Evolutionary conservation across 352 stramenopile genomes (phyloP), one percentile per base, ranked within the genome.

Genomic region (Pythium plurisporium): DNA sequence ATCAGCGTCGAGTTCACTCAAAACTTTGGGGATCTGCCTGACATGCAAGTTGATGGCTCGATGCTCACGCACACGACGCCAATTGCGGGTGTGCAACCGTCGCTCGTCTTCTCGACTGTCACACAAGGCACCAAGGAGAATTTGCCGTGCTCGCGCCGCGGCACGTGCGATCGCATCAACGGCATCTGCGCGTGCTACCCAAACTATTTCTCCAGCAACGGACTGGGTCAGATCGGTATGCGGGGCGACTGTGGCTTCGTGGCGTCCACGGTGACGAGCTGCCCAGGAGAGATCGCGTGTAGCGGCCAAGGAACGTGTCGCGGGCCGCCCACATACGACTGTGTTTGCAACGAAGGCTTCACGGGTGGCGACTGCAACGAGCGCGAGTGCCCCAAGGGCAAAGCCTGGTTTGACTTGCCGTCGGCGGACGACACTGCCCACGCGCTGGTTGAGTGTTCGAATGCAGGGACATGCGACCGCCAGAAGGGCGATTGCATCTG

Each of bases 161-260:
- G 92, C 4, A 54, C 64, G 9, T 98, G 92, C 60, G 77, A 95
- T 56, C 78, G 82, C 40, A 47, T 64, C 11, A 86, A 59, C 0
- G 85, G 82, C 11, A 51, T 93, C 25, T 98, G 92, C 64, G 54
- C 49, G 2, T 98, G 92, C 68, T 96, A 90, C 68, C 38, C 42
- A 10, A 87, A 82, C 51, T 97, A 89, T 38, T 94, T 92, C 52
- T 91, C 79, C 12, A 89, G 82, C 64, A 77, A 91, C 44, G 86
- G 84, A 3, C 77, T 87, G 31, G 91, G 79, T 25, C 78, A 68
- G 20, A 86, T 90, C 33, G 91, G 93, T 3, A 77, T 79, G 59
- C 76, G 91, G 17, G 94, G 93, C 15, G 94, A 98, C 74, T 98
- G 95, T 59, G 95, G 94, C 5, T 93, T 81, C 59, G 79, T 90